Evolutionary conservation across 2,329 filamentous ascomycete species (phyloP).

Genomic region (Pseudogymnoascus sp.): DNA sequence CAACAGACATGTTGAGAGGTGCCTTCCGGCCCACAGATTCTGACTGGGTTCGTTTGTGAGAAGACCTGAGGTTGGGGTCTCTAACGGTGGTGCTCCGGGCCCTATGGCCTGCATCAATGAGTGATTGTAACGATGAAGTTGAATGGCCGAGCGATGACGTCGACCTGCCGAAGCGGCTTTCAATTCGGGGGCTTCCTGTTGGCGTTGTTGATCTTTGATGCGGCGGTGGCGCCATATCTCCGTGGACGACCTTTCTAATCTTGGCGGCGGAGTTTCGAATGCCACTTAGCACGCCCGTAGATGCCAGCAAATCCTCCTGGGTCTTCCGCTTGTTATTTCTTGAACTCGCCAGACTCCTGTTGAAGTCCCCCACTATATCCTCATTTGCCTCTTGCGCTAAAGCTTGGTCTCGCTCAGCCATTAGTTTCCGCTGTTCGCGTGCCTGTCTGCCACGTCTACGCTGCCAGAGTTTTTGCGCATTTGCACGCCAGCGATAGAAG

Average conservation of each 20-base stretch:
- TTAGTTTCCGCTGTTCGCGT: conserved; percentile 24
- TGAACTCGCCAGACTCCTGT: conserved; percentile 5
- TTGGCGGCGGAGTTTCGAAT: conserved; percentile 22
- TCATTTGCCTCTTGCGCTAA: conserved; percentile 4
- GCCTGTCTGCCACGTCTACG: conserved; percentile 27
- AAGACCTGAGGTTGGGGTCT: background rate
- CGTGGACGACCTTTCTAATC: conserved; percentile 20
- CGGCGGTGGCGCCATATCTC: conserved; percentile 14
- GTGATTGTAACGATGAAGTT: conserved; percentile 8
- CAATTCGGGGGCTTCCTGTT: background rate
- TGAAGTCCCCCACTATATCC: conserved; percentile 30
- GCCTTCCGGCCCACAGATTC: background rate
- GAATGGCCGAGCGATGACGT: conserved; percentile 5
- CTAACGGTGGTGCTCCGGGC: background rate
- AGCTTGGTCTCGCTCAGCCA: conserved; percentile 24
- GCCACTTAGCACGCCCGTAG: conserved; percentile 24
- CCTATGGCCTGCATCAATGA: conserved; percentile 9
- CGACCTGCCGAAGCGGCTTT: conserved; percentile 1
- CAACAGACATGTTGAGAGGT: conserved; percentile 7
- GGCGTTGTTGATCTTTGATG: conserved; percentile 5
- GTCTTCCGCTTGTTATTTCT: conserved; percentile 17
- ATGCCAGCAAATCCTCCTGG: conserved; percentile 25
- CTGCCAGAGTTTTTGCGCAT: conserved; percentile 22
- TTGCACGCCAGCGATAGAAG: conserved; percentile 25
- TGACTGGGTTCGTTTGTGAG: conserved; percentile 7